Base-by-base conservation (phyloP, 2,329 filamentous ascomycete species). In the Escovopsis sp. region DNA sequence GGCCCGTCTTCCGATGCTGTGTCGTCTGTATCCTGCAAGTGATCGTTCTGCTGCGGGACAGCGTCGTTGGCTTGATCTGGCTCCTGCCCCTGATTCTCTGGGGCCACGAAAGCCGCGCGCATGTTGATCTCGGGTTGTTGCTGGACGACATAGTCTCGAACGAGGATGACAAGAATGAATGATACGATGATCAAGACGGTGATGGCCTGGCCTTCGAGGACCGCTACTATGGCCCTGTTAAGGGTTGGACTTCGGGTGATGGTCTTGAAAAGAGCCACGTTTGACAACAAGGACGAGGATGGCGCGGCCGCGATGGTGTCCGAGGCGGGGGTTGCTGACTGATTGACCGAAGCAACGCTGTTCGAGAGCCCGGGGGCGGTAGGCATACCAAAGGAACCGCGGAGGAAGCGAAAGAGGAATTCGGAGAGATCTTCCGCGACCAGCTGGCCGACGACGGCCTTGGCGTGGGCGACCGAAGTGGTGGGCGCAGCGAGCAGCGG, bases 141-240 rank as follows among this genome's bases (percentile, higher is more conserved):
- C 59, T 98, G 91, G 9, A 98, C 87, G 40, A 98, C 91, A 73
- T 94, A 98, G 64, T 98, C 91, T 38, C 93, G 72, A 38, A 98
- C 95, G 4, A 98, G 65, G 51, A 98, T 98, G 36, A 98, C 80
- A n/a, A 98, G 67, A 45, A 98, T 95, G 60, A 96, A 98, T 45
- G 82, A 87, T 37, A 94, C 73, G 7, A 98, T 89, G 40, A 96
- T 85, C 10, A 93, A 66, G 6, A 95, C 66, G 1, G 89, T 98
- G 51, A 98, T 94, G 39, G 96, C 75, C 56, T 94, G 88, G 4
- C 91, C 91, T 63, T 98, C 91, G 4, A 95, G 66, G 1, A 89
- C 76, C 51, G 87, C 82, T 41, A 96, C 79, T 12, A 95, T 64
- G 41, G 82, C 72, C 39, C 81, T 77, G 59, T 96, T 96, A 45